Evolutionary conservation across 306 rosid species (phyloP), one percentile per base, ranked within the genome.

Genomic region (Malus sylvestris): DNA sequence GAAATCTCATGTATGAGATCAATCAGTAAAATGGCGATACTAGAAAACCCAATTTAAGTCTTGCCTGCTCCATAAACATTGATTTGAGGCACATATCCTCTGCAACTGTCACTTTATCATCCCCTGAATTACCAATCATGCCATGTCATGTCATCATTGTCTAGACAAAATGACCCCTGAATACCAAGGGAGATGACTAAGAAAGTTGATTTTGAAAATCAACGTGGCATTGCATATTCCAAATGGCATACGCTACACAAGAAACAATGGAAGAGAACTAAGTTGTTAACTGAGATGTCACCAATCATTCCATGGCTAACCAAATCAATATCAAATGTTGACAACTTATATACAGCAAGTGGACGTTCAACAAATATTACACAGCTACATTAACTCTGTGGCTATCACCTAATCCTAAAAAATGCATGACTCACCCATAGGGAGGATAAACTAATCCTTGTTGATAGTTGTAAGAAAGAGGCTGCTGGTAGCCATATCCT

Each of bases 401-500:
- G 60, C 68, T 49, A 63, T 65, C 79, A 58, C 65, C 49, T 55
- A 22, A 45, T 46, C 67, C 45, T 46, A 61, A 19, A 19, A 57
- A 32, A 70, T 65, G 72, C 44, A 69, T 42, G 23, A 85, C 98
- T 86, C 67, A 94, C 98, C 97, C 96, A 62, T 91, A 90, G 55
- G 91, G 91, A 74, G 98, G 97, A 89, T 88, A 90, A 80, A 87
- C 74, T 74, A 94, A 68, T 72, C 96, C 96, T 81, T 89, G 97
- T 61, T 87, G 96, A 80, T 94, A 91, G 84, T 79, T 77, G 77
- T 91, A 90, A 38, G 97, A 76, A 78, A 88, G 77, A n/a, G 96
- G 94, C 59, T 94, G 98, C 82, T 90, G 98, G 78, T 88, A 94
- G 82, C 97, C 97, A 81, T 79, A 83, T 75, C 83, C 81, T 81